Percentiles rank a stretch among this genome's conserved stretches.
Conservation (phyloP, 1,139 yeast species). For the Geotrichum phurueaensis region DNA sequence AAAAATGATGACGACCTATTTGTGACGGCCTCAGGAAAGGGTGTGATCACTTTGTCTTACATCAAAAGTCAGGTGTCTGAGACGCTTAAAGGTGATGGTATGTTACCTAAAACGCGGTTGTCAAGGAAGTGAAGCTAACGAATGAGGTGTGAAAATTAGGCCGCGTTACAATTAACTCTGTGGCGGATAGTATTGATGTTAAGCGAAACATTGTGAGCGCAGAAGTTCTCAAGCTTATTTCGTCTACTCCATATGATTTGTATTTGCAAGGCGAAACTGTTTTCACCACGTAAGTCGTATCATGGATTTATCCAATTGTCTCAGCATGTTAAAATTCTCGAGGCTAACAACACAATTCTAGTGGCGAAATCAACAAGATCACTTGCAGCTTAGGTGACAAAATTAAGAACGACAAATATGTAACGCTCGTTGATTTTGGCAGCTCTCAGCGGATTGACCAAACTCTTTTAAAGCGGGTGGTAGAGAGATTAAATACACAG, state of each 20-base stretch:
- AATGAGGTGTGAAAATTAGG: neutral
- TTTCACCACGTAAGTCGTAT: conserved; percentile 8
- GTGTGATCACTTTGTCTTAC: conserved; percentile 22
- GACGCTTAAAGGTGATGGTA: conserved; percentile 20
- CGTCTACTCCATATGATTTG: conserved; percentile 6
- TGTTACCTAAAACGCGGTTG: neutral
- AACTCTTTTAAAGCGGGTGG: conserved; percentile 2
- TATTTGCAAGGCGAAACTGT: conserved; percentile 12
- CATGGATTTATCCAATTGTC: neutral
- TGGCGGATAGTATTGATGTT: conserved; percentile 11
- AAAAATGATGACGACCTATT: conserved; percentile 19
- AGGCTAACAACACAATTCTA: neutral
- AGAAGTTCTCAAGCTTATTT: neutral
- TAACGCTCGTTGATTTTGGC: conserved; percentile 8
- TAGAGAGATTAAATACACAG: conserved; percentile 6
- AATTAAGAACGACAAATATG: neutral
- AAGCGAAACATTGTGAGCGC: conserved; percentile 6
- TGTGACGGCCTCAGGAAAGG: conserved; percentile 19
- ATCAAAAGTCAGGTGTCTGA: conserved; percentile 20
- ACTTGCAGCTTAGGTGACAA: neutral
- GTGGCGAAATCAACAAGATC: conserved; percentile 11
- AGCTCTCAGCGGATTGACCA: conserved; percentile 12
- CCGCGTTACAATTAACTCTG: conserved; percentile 11
- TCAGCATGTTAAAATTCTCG: neutral
- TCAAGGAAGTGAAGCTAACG: neutral